phyloP scores from a whole-genome alignment of 2,329 filamentous ascomycete species.

The Pyricularia sp. region DNA sequence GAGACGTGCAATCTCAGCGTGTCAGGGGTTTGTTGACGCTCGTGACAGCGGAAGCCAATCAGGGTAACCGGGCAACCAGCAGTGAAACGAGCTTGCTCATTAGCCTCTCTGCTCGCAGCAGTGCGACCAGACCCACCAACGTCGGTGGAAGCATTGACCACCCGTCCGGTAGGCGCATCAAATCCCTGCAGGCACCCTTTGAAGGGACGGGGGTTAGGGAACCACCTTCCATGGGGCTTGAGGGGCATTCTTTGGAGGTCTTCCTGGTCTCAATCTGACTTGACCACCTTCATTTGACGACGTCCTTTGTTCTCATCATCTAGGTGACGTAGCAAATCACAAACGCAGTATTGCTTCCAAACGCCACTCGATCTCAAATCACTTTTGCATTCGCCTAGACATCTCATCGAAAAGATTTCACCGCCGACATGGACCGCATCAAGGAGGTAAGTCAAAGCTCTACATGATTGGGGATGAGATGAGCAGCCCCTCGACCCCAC shows the following conservation, averaged over 20 bases:
- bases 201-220: background rate
- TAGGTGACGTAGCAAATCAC: background rate
- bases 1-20: background rate
- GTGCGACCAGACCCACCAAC: background rate
- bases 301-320: constrained; percentile 2
- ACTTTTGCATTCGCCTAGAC: background rate
- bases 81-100: constrained; percentile 1
- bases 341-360: background rate
- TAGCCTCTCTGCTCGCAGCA: background rate
- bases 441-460: constrained; percentile 61
- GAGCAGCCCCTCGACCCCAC: constrained; percentile 6
- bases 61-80: constrained; percentile 10
- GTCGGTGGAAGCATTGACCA: background rate
- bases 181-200: background rate
- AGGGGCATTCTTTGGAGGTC: constrained; percentile 5
- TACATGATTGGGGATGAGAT: background rate
- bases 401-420: background rate
- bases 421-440: constrained; percentile 68
- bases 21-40: background rate
- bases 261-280: constrained; percentile 3
- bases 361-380: background rate
- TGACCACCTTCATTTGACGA: constrained; percentile 5
- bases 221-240: background rate
- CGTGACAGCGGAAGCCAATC: background rate
- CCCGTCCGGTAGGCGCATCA: background rate